Evolutionary conservation across 1,139 yeast genomes (phyloP), one percentile per base, ranked within the genome.

Genomic region (Zygosaccharomyces pseudobailii): DNA sequence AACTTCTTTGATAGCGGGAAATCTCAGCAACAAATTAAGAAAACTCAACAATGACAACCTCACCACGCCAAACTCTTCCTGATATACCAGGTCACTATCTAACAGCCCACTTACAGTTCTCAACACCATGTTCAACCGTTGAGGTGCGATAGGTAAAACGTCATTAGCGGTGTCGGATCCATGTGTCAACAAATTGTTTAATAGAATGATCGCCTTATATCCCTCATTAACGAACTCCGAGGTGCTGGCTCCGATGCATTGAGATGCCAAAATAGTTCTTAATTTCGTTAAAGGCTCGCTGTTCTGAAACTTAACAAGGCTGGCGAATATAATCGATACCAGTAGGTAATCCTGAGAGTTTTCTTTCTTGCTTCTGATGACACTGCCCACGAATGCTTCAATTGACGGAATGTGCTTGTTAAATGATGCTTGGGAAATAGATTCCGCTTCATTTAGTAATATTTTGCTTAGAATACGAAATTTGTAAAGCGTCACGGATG

Each of bases 251-350:
- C 88, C 87, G 45, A 85, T 69, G 27, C 85, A 64, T 53, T 83
- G 89, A 1, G 90, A 80, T 8, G 82, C 79, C n/a, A 78, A 70
- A 51, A 72, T 73, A 53, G 81, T 84, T 51, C 88, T 74, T n/a
- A 78, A 55, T 51, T 82, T 72, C 23, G 76, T 82, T 46, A 76
- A 70, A 34, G 67, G 64, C 2, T 66, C 54, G 2, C 71, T 58
- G 0, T 67, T 50, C 13, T 73, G 55, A 48, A 74, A 71, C 17
- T 71, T 69, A 2, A 71, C 58, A 4, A 72, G 55, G 6, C 75
- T 67, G 2, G 68, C 59, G 1, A 79, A 53, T 6, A 79, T 46
- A 0, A 73, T 63, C 1, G 73, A 68, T 21, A 75, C 62, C 48
- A 67, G 63, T 22, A 76, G 52, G 1, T 79, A 75, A 2, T 54